Conservation (phyloP, 257 asterid genomes). For the Solanum habrochaites region DNA sequence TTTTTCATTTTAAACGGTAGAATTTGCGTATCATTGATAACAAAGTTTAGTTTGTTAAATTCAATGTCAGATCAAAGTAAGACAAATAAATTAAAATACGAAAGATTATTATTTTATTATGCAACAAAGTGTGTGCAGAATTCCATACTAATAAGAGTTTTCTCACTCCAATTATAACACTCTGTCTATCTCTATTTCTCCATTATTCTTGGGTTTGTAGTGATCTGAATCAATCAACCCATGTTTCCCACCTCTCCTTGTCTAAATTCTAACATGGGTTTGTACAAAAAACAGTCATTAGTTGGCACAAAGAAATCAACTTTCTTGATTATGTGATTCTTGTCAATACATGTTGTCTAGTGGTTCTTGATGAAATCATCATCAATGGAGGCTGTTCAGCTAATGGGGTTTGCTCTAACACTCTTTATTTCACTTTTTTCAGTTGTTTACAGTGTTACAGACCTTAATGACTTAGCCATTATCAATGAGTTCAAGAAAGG, state of each 20-base stretch:
- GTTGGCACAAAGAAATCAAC: background rate
- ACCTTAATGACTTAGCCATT: slow-evolving; percentile 52
- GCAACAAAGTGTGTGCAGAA: background rate
- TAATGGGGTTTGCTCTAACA: slow-evolving; percentile 8
- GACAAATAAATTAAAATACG: no score
- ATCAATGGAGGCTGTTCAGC: slow-evolving; percentile 29
- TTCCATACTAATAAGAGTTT: background rate
- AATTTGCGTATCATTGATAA: no score
- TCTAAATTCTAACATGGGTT: slow-evolving; percentile 23
- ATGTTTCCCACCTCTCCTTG: slow-evolving; percentile 14
- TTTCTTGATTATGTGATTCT: background rate
- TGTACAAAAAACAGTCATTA: slow-evolving; percentile 8
- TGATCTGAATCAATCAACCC: slow-evolving; percentile 11
- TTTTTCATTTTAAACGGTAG: no score
- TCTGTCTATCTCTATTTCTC: background rate
- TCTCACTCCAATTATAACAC: slow-evolving; percentile 54
- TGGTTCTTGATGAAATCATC: slow-evolving; percentile 10
- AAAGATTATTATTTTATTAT: no score
- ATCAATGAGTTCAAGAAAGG: slow-evolving; percentile 53
- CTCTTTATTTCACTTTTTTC: slow-evolving; percentile 18
- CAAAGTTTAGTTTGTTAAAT: no score
- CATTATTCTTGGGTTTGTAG: slow-evolving; percentile 4
- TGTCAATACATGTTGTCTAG: slow-evolving; percentile 18
- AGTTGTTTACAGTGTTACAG: slow-evolving; percentile 29
- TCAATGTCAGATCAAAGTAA: no score